Conservation (phyloP, 1,284 basidiomycete species). For the Porogramme epimiltina region DNA sequence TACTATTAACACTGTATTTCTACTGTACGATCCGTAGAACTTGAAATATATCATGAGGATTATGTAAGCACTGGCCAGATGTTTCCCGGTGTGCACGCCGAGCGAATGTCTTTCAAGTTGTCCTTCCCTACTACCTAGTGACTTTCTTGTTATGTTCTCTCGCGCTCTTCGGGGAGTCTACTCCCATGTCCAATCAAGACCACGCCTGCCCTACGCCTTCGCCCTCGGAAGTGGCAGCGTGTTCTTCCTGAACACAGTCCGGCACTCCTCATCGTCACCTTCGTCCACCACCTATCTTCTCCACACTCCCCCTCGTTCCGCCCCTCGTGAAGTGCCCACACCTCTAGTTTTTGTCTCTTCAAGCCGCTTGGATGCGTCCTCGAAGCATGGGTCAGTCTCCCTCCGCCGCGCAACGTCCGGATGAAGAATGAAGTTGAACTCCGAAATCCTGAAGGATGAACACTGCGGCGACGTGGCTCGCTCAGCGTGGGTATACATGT, state of each 20-base stretch:
- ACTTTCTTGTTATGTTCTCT: neutral
- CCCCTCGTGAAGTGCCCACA: slow-evolving; percentile 51
- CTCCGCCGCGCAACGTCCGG: neutral
- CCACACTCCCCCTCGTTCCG: slow-evolving; percentile 39
- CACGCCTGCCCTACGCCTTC: slow-evolving; percentile 8
- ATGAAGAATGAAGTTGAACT: neutral
- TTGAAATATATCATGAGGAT: too few relatives aligned
- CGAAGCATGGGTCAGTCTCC: slow-evolving; percentile 16
- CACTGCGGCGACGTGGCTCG: slow-evolving; percentile 47
- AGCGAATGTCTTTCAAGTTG: neutral
- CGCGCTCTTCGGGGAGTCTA: neutral
- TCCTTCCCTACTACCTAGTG: too few relatives aligned
- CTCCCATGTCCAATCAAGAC: neutral
- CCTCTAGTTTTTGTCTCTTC: slow-evolving; percentile 42
- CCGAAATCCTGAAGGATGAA: slow-evolving; percentile 33
- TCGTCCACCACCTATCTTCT: slow-evolving; percentile 28
- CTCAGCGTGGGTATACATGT: slow-evolving; percentile 61
- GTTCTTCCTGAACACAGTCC: slow-evolving; percentile 7
- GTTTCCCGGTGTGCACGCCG: neutral
- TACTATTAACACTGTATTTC: too few relatives aligned
- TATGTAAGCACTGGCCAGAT: too few relatives aligned
- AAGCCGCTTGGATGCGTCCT: slow-evolving; percentile 22
- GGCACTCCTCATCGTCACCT: slow-evolving; percentile 8
- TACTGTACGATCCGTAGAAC: too few relatives aligned
- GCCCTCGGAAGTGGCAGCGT: slow-evolving; percentile 6